Evolutionary conservation across 495 filamentous ascomycete species (phyloP), one percentile per base, ranked within the genome.

Genomic region (Pseudomonodictys pantanalensis): DNA sequence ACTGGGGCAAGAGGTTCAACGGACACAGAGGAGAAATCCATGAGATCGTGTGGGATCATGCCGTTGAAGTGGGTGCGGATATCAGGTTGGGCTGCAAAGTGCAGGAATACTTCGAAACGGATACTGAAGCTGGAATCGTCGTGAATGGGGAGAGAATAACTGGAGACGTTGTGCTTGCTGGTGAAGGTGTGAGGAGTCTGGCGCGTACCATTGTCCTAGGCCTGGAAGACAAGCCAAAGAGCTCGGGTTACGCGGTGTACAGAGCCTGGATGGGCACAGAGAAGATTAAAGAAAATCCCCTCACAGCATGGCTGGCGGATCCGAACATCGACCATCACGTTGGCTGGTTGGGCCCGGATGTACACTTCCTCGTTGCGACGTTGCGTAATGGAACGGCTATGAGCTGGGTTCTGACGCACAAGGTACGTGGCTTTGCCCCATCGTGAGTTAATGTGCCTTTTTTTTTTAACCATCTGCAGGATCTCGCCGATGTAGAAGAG

Each of bases 11-110:
- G 52, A 66, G 72, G 2, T 79, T 77, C 62, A 84, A 86, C 63
- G 84, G 83, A 11, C 83, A 86, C 66, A 75, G 83, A 41, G 83
- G 82, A 32, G 77, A 86, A 67, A 78, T 87, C 58, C 83, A 87
- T 68, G 75, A 77, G 69, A 76, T 85, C 47, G 72, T 86, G 44
- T 85, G 79, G 50, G 71, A 79, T 32, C 79, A 86, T 65, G 81
- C 82, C 2, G 57, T 75, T 4, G 76, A 74, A 1, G 70, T 82
- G 12, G 84, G 82, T 2, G 78, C 86, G 35, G 71, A 83, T 11
- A 81, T 85, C 52, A 72, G 77, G 2, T 73, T 85, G 25, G 78
- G 77, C 2, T 71, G 76, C n/a, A 77, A 79, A 44, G 83, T 86
- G 17, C 72, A 71, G 39, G 81, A 84, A 60, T 86, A 86, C 62